These are phyloP conservation scores for Herpetomonas muscarum DNA, from an alignment of 208 protist genomes.

Conservation along the genomic window DNA sequence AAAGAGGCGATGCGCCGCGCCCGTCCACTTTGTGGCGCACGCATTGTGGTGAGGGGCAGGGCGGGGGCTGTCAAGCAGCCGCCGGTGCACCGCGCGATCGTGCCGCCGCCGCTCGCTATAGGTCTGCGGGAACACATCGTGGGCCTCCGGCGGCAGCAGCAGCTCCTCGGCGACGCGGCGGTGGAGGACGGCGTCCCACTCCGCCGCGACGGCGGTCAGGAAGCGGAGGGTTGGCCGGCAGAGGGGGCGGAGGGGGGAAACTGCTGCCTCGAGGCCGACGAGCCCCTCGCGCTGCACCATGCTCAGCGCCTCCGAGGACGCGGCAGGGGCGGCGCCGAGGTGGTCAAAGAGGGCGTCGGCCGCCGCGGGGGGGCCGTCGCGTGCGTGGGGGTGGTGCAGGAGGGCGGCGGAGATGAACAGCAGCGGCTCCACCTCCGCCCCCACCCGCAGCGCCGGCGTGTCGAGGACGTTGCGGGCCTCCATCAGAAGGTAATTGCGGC, in stretches of 20 bases:
- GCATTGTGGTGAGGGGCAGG: neutral
- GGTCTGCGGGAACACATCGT: constrained; percentile 48
- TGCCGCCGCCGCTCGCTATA: constrained; percentile 1
- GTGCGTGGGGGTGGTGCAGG: constrained; percentile 59
- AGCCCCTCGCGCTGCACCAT: neutral
- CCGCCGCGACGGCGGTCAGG: constrained; percentile 29
- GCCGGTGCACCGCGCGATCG: neutral
- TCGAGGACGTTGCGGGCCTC: constrained; percentile 39
- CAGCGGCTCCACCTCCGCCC: constrained; percentile 49
- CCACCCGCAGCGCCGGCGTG: constrained; percentile 15
- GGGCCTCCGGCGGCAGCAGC: constrained; percentile 51
- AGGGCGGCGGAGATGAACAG: constrained; percentile 34
- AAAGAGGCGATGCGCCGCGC: constrained; percentile 21
- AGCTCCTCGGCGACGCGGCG: constrained; percentile 47
- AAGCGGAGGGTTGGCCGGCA: constrained; percentile 47
- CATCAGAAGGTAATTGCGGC: constrained; percentile 55
- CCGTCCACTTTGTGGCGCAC: constrained; percentile 21
- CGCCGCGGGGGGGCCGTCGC: constrained; percentile 26
- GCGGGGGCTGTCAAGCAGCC: neutral
- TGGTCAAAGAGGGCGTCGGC: neutral
- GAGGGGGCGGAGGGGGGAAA: constrained; percentile 31
- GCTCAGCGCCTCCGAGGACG: constrained; percentile 5
- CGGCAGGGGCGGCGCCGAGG: neutral
- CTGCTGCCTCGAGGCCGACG: constrained; percentile 23
- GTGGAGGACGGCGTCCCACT: constrained; percentile 63